Conservation (phyloP, 176 grass and related monocot genomes). For the Zea mays region Zm-B73-REFERENCE-NAM-5.0 NC_050100.1:69708501-69709000, state of each 20-base stretch:
- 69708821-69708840: conserved; percentile 26
- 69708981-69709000: background rate
- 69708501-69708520: background rate
- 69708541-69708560: conserved; percentile 10
- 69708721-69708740: conserved; percentile 26
- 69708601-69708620: conserved; percentile 50
- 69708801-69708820: conserved; percentile 19
- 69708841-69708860: conserved; percentile 31
- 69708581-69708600: background rate
- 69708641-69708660: conserved; percentile 93
- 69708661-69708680: conserved; percentile 95
- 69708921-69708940: conserved; percentile 35
- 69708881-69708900: background rate
- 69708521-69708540: background rate
- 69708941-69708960: conserved; percentile 21
- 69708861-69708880: conserved; percentile 12
- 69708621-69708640: conserved; percentile 72
- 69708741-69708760: conserved; percentile 36
- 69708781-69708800: conserved; percentile 21
- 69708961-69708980: background rate
- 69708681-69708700: conserved; percentile 76
- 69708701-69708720: conserved; percentile 45
- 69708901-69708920: background rate
- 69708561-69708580: background rate
- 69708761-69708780: conserved; percentile 40